These are phyloP conservation scores for Camillea tinctor DNA, from an alignment of 2,329 filamentous ascomycete species.

Conservation along the genomic window DNA sequence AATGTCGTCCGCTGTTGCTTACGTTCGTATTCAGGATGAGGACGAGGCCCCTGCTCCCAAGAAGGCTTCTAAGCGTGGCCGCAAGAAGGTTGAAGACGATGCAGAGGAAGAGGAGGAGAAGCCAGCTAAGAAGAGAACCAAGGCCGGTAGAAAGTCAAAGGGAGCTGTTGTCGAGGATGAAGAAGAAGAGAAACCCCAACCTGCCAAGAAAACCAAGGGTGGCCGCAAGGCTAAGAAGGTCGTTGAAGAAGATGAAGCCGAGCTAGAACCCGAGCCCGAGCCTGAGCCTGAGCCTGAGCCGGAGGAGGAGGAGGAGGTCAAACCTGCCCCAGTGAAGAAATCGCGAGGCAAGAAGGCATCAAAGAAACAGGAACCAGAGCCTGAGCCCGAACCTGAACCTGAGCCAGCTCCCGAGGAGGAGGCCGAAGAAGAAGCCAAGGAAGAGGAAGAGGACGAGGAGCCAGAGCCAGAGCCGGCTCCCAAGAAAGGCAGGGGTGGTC, in stretches of 20 bases:
- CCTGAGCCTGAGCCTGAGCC: constrained; percentile 19
- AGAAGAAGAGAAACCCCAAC: constrained; percentile 32
- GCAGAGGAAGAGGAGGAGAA: constrained; percentile 27
- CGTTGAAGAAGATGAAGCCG: constrained; percentile 27
- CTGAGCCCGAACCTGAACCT: too few relatives aligned
- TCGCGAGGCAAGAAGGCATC: constrained; percentile 24
- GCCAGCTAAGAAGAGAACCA: constrained; percentile 30
- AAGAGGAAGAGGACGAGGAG: constrained; percentile 24
- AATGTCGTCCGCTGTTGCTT: neutral
- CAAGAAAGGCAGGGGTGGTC: constrained; percentile 33
- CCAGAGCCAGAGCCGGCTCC: constrained; percentile 33
- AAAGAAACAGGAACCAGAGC: constrained; percentile 17
- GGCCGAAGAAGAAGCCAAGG: constrained; percentile 1
- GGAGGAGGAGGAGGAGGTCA: constrained; percentile 4
- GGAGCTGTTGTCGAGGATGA: constrained; percentile 30
- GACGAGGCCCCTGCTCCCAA: constrained; percentile 28
- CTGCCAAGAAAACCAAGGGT: constrained; percentile 37
- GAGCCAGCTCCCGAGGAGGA: constrained; percentile 19
- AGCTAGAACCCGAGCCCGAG: constrained; percentile 19
- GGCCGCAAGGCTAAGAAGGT: constrained; percentile 28
- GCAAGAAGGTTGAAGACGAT: constrained; percentile 35
- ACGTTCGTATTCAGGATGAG: constrained; percentile 12
- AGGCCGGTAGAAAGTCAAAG: constrained; percentile 33
- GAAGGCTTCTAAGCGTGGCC: constrained; percentile 38
- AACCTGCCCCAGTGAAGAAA: constrained; percentile 30